These are phyloP conservation scores for Gynostemma pentaphyllum DNA, from an alignment of 306 rosid genomes.

Conservation along the genomic window DNA sequence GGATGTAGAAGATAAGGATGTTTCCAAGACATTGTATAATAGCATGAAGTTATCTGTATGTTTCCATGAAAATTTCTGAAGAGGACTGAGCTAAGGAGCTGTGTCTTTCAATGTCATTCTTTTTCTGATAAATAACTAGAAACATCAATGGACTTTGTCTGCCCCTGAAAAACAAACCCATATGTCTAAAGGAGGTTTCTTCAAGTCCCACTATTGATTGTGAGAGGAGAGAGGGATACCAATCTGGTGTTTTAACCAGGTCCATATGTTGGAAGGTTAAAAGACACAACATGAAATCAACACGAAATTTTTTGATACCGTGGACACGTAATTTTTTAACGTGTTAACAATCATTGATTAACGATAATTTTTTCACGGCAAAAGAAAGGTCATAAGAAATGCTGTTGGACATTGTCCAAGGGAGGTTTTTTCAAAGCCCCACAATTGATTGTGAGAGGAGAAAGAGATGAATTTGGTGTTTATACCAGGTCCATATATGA, in stretches of 20 bases:
- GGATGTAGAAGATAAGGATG: constrained; percentile 7
- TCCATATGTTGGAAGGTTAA: constrained; percentile 7
- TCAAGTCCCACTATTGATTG: constrained; percentile 1
- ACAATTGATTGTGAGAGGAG: background rate
- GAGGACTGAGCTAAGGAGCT: background rate
- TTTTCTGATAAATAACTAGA: background rate
- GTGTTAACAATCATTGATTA: too few species aligned
- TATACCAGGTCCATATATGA: background rate
- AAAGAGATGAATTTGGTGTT: background rate
- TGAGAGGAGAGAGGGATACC: background rate
- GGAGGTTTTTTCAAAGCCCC: constrained; percentile 5
- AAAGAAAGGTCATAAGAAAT: too few species aligned
- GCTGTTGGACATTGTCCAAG: too few species aligned
- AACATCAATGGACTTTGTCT: constrained; percentile 2
- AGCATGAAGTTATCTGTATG: background rate
- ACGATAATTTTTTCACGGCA: too few species aligned
- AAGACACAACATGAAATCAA: too few species aligned
- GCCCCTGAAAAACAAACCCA: background rate
- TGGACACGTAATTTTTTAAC: too few species aligned
- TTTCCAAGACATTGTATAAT: background rate
- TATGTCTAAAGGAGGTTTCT: constrained; percentile 10
- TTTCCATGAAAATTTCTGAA: background rate
- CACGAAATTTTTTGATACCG: too few species aligned
- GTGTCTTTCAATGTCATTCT: constrained; percentile 7
- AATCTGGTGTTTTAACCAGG: background rate